phyloP scores from a whole-genome alignment of 352 stramenopile species.

The Phytopythium boreale region DNA sequence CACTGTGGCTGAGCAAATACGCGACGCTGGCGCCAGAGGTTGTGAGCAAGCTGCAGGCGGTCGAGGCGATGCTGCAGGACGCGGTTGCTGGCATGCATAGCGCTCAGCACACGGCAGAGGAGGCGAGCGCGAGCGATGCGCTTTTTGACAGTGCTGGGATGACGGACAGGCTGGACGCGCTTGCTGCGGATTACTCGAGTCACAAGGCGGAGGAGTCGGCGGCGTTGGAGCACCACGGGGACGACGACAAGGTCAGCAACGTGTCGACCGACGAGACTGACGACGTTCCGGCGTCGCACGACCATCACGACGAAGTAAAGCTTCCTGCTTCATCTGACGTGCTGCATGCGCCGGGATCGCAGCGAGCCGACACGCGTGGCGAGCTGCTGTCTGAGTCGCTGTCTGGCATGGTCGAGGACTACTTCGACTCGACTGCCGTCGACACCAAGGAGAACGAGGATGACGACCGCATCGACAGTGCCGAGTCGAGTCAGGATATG shows the following conservation, averaged over 20 bases:
- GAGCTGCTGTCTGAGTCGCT: not conserved
- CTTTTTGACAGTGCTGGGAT: slow-evolving; percentile 3
- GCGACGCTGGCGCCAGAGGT: slow-evolving; percentile 43
- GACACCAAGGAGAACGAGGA: not conserved
- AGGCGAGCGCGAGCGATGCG: not conserved
- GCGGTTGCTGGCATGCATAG: not conserved
- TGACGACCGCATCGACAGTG: not conserved
- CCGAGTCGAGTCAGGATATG: slow-evolving; percentile 13
- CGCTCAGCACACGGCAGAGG: not conserved
- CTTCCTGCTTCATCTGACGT: not conserved
- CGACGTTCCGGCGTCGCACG: slow-evolving; percentile 7
- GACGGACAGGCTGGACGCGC: slow-evolving; percentile 1
- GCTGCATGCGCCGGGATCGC: not conserved
- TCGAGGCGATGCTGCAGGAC: slow-evolving; percentile 43
- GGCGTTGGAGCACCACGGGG: slow-evolving; percentile 23
- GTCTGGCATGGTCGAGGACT: slow-evolving; percentile 4
- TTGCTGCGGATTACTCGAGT: slow-evolving; percentile 3
- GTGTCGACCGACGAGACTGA: slow-evolving; percentile 19
- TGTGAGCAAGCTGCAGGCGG: slow-evolving; percentile 34
- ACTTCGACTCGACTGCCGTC: not conserved
- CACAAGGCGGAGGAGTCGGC: slow-evolving; percentile 6
- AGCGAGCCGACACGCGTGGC: not conserved
- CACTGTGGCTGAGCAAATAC: slow-evolving; percentile 52
- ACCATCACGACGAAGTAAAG: not conserved
- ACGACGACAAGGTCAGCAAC: slow-evolving; percentile 35